Evolutionary conservation across 768 basidiomycete genomes (phyloP), one percentile per base, ranked within the genome.

Genomic region (Hericium rajendrae): DNA sequence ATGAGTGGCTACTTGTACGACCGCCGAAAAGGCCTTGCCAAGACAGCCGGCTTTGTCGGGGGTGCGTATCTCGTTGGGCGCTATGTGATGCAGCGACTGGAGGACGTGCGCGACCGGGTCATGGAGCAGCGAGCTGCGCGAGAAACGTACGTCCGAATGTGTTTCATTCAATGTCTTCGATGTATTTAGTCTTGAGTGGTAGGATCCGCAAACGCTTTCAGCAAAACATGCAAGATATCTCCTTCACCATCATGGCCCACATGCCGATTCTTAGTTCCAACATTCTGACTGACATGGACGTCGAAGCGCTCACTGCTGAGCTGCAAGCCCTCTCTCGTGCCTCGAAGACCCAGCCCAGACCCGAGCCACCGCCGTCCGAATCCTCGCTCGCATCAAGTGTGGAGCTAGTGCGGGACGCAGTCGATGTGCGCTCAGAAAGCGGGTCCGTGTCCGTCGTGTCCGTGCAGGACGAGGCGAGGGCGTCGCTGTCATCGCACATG

Each of bases 161-260:
- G n/a, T 39, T 32, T 12, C 39, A 24, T 55, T 53, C 57, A 43
- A 38, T 32, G 20, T 20, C 51, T 37, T 43, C 48, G 48, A 16
- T 18, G 16, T 48, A 22, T 28, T 26, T 20, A 13, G 38, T 57
- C 55, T 28, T 56, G 32, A 15, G 26, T 16, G 54, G 8, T 55
- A 93, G 91, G 62, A 71, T 94, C 26, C 78, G 81, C 53, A 75
- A 82, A 49, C 76, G 92, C 38, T 94, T 91, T 68, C 74, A 78
- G 38, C 83, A 88, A 60, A 90, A 84, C 24, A 85, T 88, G 62
- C 82, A 89, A 58, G 86, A 93, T 65, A 76, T 81, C 22, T 81
- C 85, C 6, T 94, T 83, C 66, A 91, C 87, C 0, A 74, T 86
- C 51, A 81, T 87, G 66, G 83, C 86, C 0, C 75, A 86, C 41